Evolutionary conservation across 768 basidiomycete species (phyloP), one percentile per base, ranked within the genome.

Genomic region (Kwoniella dendrophila): DNA sequence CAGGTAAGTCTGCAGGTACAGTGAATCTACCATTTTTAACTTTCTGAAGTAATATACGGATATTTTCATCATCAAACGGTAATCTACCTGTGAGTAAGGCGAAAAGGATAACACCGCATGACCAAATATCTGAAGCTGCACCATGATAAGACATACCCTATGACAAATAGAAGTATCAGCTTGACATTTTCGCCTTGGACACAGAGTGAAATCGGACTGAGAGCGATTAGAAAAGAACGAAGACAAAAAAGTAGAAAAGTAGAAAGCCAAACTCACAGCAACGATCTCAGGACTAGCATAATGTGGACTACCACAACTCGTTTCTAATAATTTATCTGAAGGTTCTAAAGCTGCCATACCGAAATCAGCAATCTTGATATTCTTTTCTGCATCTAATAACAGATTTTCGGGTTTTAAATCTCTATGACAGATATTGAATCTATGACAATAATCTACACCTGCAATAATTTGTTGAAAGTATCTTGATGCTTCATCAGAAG

Each of bases 401-500:
- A 98, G 89, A 74, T 97, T 97, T 82, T 98, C 95, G 2, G 95
- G 95, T 79, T 98, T 98, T 70, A 99, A 86, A 79, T 99, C 95
- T 26, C 95, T 90, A 80, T 97, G 95, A 63, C 92, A 92, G 80
- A 98, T 96, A 67, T 93, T 94, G 83, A 96, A 96, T 0, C 90
- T 87, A 78, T 98, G 95, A 53, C 94, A 94, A 71, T 98, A 99
- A 82, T 92, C 90, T 72, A 98, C 87, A 32, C 91, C 95, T 59
- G 90, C 88, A 75, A 98, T 85, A 69, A 98, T 91, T 74, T 99
- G 95, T 75, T 92, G 92, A 83, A 97, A 97, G 82, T 90, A 94
- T 26, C 87, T 85, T 33, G 92, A 83, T 44, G 95, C 95, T 76
- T 97, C 90, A 22, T 85, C 81, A 8, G 89, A 84, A 8, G 85